Base-by-base conservation (phyloP, 1,284 basidiomycete species). In the Xerocomus amazonicus region DNA sequence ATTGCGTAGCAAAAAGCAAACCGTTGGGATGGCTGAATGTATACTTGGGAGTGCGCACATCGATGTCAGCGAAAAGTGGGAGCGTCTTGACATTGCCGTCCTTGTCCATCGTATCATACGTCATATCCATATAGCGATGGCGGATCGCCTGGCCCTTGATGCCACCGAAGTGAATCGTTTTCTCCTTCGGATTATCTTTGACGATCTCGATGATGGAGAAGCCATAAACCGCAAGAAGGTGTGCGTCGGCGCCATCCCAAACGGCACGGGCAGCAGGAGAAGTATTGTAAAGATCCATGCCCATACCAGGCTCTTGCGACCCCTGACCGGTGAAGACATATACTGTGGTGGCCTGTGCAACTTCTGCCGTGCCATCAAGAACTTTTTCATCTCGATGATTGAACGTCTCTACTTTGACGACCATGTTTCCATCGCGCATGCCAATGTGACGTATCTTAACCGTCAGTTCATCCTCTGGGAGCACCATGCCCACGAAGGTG, bases 281-380 rank as follows among this genome's bases (percentile, higher is more conserved):
- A 59, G 75, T 83, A 69, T 85, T 88, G 79, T 98, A 99, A 4
- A 99, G 81, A 61, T 98, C 95, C 95, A 99, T 98, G 36, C 97
- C 96, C 96, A 99, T 99, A 34, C 95, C 93, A 43, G 89, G 87
- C 71, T 99, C 96, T 71, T 99, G 97, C 23, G 94, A 98, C 49
- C 96, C 96, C 70, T 99, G 96, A 44, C 96, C 96, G 47, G 96
- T 99, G 79, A 98, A 98, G 64, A 97, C 93, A 63, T 98, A 98
- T 44, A 92, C 92, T 14, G 95, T 97, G 13, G 85, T 83, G 3
- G 92, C 85, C 71, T 98, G 96, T 13, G 85, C 85, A 56, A 98
- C 92, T 70, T 97, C 93, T 2, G 96, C 91, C 17, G 89, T 83
- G 37, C 96, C 96, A 56, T 91, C 86, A 39, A 98, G 77, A 50